Evolutionary conservation across 2,329 filamentous ascomycete species (phyloP).

Genomic region (Waltergamsia citrina): DNA sequence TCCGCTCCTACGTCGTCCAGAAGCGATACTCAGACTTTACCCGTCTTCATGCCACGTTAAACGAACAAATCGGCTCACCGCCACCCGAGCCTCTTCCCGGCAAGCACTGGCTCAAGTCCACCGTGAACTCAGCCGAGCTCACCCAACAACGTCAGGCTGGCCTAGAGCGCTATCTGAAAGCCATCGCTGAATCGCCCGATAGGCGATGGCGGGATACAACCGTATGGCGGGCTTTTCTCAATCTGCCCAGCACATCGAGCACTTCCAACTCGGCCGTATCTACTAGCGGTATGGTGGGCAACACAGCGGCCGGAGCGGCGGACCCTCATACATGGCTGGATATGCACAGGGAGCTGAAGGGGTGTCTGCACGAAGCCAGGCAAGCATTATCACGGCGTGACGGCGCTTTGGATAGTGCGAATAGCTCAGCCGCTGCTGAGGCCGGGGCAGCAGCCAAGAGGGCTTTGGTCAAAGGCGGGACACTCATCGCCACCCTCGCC

Average conservation of each 20-base stretch:
- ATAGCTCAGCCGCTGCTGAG: slow-evolving; percentile 40
- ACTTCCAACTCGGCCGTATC: slow-evolving; percentile 37
- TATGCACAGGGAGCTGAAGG: slow-evolving; percentile 64
- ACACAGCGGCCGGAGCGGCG: slow-evolving; percentile 28
- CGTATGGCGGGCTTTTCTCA: slow-evolving; percentile 64
- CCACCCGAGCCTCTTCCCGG: slow-evolving; percentile 60
- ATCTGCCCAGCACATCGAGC: slow-evolving; percentile 48
- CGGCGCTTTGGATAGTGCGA: slow-evolving; percentile 28
- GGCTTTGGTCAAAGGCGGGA: slow-evolving; percentile 58
- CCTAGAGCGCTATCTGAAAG: slow-evolving; percentile 62
- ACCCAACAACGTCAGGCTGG: slow-evolving; percentile 60
- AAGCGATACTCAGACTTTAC: slow-evolving; percentile 80
- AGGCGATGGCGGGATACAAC: slow-evolving; percentile 65
- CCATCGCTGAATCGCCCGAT: slow-evolving; percentile 65
- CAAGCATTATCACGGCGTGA: slow-evolving; percentile 59
- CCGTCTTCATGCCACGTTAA: slow-evolving; percentile 53
- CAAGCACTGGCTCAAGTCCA: slow-evolving; percentile 72
- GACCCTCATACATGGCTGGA: slow-evolving; percentile 69
- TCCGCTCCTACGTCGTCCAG: slow-evolving; percentile 65
- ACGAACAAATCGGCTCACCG: slow-evolving; percentile 46
- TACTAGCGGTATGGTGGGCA: slow-evolving; percentile 32
- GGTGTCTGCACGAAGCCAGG: slow-evolving; percentile 54
- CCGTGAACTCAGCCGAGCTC: slow-evolving; percentile 57
- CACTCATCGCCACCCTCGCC: slow-evolving; percentile 52
- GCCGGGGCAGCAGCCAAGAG: slow-evolving; percentile 67